Evolutionary conservation across 805 yeast genomes (phyloP).

Genomic region (Blastobotrys peoriensis): DNA sequence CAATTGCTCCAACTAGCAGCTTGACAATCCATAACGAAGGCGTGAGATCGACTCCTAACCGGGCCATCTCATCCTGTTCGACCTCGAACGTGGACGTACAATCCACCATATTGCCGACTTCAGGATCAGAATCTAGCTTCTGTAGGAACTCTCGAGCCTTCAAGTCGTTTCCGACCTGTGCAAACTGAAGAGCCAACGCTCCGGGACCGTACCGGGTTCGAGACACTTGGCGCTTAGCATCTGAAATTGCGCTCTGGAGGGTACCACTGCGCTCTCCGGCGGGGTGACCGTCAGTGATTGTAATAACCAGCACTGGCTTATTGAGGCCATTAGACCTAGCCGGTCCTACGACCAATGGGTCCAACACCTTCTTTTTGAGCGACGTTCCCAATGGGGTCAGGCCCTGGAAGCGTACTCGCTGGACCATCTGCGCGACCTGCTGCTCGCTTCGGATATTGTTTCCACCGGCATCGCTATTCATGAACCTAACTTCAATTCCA

Average conservation of each 20-base stretch:
- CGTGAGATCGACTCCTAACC: slow-evolving; percentile 25
- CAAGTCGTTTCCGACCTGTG: slow-evolving; percentile 29
- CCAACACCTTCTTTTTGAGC: slow-evolving; percentile 23
- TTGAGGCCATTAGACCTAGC: slow-evolving; percentile 18
- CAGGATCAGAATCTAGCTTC: slow-evolving; percentile 25
- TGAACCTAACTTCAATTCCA: slow-evolving; percentile 29
- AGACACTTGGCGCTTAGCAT: slow-evolving; percentile 20
- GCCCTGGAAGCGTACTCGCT: slow-evolving; percentile 23
- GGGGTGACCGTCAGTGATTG: slow-evolving; percentile 30
- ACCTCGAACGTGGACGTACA: slow-evolving; percentile 27
- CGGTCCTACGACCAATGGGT: slow-evolving; percentile 25
- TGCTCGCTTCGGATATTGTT: slow-evolving; percentile 22
- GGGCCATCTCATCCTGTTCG: slow-evolving; percentile 29
- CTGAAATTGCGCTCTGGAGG: slow-evolving; percentile 21
- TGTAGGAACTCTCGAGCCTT: slow-evolving; percentile 27
- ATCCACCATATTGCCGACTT: slow-evolving; percentile 26
- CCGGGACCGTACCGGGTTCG: slow-evolving; percentile 25
- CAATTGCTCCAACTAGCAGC: slow-evolving; percentile 27
- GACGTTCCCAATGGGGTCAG: slow-evolving; percentile 27
- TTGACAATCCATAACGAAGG: slow-evolving; percentile 28
- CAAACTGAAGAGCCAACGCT: slow-evolving; percentile 29
- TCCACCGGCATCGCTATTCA: slow-evolving; percentile 24
- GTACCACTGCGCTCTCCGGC: slow-evolving; percentile 26
- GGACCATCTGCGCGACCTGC: slow-evolving; percentile 20
- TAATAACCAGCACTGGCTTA: slow-evolving; percentile 27